These are phyloP conservation scores for Dendrobium officinale DNA, from an alignment of 106 monocot genomes.

Conservation along the genomic window DNA sequence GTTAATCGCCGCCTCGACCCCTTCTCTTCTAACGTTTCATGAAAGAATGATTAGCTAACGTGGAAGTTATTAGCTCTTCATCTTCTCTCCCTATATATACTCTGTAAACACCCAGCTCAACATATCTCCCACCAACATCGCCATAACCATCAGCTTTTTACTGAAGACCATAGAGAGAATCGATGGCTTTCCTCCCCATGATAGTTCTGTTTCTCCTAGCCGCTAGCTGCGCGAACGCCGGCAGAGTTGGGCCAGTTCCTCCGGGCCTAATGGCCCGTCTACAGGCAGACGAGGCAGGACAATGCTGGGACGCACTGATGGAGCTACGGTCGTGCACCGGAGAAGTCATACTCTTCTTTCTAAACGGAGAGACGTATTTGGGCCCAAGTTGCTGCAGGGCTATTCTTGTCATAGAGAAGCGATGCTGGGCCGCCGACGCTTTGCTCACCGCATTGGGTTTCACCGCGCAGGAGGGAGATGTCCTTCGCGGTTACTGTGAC, in stretches of 20 bases:
- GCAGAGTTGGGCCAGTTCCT: background rate
- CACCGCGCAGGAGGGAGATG: conserved; percentile 57
- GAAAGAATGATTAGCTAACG: no score
- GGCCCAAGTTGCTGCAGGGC: conserved; percentile 62
- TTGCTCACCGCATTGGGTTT: conserved; percentile 64
- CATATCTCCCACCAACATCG: no score
- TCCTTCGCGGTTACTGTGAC: conserved; percentile 59
- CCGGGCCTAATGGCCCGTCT: conserved; percentile 22
- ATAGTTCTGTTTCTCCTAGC: background rate
- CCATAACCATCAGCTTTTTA: no score
- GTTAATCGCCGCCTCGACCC: no score
- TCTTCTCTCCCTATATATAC: no score
- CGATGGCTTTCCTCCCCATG: background rate
- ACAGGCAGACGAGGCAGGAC: conserved; percentile 17
- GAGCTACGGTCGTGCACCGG: conserved; percentile 61
- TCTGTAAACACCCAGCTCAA: no score
- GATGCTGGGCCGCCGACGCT: conserved; percentile 64
- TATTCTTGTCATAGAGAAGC: conserved; percentile 46
- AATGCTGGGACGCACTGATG: conserved; percentile 67
- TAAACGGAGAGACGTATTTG: conserved; percentile 76
- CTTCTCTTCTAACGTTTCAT: no score
- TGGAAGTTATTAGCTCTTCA: no score
- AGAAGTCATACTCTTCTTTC: conserved; percentile 84
- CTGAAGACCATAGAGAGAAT: background rate
- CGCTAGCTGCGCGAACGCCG: background rate